Evolutionary conservation across 164 flowering plant genomes (phyloP).

Genomic region (Nymphaea colorata): DNA sequence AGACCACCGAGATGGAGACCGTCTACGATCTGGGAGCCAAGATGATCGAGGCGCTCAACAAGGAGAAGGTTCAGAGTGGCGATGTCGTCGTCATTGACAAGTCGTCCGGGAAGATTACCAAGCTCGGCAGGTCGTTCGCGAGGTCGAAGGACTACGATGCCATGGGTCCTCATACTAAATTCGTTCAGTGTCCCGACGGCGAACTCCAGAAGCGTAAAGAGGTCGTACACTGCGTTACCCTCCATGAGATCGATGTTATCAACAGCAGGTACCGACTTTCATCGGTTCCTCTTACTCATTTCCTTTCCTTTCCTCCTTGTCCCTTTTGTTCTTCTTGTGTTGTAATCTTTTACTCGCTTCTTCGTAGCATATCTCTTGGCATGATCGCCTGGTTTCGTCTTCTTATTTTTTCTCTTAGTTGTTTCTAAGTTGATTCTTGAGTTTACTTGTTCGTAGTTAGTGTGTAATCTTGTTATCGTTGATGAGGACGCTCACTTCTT

Average conservation of each 20-base stretch:
- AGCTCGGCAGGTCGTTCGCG: constrained; percentile 82
- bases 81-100: constrained; percentile 91
- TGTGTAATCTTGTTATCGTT: background rate
- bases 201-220: constrained; percentile 99
- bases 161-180: constrained; percentile 82
- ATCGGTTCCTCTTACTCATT: background rate
- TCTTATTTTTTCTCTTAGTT: background rate
- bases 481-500: background rate
- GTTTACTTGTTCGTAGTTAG: background rate
- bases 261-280: constrained; percentile 65
- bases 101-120: constrained; percentile 78
- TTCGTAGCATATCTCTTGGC: background rate
- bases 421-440: background rate
- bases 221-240: constrained; percentile 87
- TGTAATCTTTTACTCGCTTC: background rate
- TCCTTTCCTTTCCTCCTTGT: background rate
- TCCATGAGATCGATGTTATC: constrained; percentile 96
- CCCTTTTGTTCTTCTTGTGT: background rate
- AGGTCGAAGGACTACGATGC: constrained; percentile 92
- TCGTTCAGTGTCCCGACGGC: constrained; percentile 96
- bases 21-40: constrained; percentile 86
- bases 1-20: constrained; percentile 98
- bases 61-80: constrained; percentile 97
- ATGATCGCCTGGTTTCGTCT: background rate
- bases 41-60: constrained; percentile 87